A percentile compares a stretch with the other conserved stretches of the same genome.
Evolutionary conservation across 2,329 filamentous ascomycete species (phyloP).

Genomic region (Paecilomyces variotii): DNA sequence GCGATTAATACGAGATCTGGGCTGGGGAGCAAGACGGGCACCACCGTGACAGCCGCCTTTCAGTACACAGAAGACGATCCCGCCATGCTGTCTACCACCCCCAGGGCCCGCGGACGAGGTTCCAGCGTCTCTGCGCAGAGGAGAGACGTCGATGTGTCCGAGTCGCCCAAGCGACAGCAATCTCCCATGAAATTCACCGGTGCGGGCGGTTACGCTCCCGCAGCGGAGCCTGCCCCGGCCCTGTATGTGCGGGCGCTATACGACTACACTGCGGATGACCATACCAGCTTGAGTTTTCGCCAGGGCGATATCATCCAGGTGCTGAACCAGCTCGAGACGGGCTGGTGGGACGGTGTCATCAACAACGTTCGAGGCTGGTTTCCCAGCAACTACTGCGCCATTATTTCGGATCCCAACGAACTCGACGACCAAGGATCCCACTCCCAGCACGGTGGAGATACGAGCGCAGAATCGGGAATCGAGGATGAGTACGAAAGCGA

Average conservation of each 20-base stretch:
- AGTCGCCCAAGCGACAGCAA: conserved; percentile 17
- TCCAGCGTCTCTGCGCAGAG: conserved; percentile 21
- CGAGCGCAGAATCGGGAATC: conserved; percentile 40
- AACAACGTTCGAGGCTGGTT: conserved; percentile 97
- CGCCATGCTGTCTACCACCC: conserved; percentile 20
- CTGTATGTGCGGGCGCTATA: conserved; percentile 93
- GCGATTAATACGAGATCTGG: conserved; percentile 24
- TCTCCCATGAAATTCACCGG: conserved; percentile 23
- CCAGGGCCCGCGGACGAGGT: conserved; percentile 23
- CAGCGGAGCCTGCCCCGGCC: conserved; percentile 39
- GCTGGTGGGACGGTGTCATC: conserved; percentile 99
- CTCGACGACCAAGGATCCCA: conserved; percentile 55
- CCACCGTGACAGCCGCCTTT: conserved; percentile 33
- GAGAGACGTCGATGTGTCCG: conserved; percentile 11
- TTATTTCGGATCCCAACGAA: conserved; percentile 70
- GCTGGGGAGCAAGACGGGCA: conserved; percentile 26
- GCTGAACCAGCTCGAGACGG: conserved; percentile 93
- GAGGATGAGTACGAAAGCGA: conserved; percentile 59
- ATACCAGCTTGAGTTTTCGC: conserved; percentile 92
- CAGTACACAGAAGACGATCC: conserved; percentile 35
- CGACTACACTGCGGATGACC: conserved; percentile 96
- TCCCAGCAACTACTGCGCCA: conserved; percentile 95
- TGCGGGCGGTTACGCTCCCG: conserved; percentile 22
- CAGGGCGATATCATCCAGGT: conserved; percentile 97
- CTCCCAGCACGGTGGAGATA: conserved; percentile 46